Evolutionary conservation across 768 basidiomycete species (phyloP), one percentile per base, ranked within the genome.

Genomic region (Boletus eberwhitei): DNA sequence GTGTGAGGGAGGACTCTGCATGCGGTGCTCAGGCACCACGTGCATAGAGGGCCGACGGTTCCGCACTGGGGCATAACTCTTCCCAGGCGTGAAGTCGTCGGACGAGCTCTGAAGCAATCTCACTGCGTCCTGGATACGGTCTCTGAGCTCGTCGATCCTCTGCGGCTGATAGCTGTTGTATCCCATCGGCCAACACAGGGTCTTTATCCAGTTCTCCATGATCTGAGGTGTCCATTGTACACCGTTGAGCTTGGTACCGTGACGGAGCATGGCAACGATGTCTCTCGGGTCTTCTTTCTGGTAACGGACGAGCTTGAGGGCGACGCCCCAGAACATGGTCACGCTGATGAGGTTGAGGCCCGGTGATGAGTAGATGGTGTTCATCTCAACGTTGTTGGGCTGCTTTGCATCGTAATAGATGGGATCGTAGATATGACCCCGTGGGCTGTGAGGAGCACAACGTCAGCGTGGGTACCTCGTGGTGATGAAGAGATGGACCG

Each of bases 261-360:
- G 80, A 51, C 80, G 77, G n/a, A 88, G 75, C 40, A 88, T 75
- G n/a, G 84, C 73, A 44, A 82, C 83, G 54, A 88, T 85, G 66
- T 89, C 87, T 1, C 66, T 75, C 2, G 84, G 79, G 66, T 88
- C 87, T 56, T 79, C 76, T 49, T 81, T 80, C 37, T 77, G 71
- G 65, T 85, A 89, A 7, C 87, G 77, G 19, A 86, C 85, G 12
- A 89, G 75, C 65, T 89, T 89, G 60, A 88, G 79, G 3, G 86
- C 83, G 39, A 88, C 79, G 1, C 81, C 80, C 87, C 87, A 89
- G 55, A 82, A 80, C 54, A 86, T 87, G 26, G 84, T 80, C 3
- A 88, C 85, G 56, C 80, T 82, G 62, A 88, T 69, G 46, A 83
- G 69, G 0, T 64, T 65, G 48, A 90, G 76, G 43, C 87, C 86